Conservation (phyloP, 257 asterid genomes). For the Solanum sitiens region DNA sequence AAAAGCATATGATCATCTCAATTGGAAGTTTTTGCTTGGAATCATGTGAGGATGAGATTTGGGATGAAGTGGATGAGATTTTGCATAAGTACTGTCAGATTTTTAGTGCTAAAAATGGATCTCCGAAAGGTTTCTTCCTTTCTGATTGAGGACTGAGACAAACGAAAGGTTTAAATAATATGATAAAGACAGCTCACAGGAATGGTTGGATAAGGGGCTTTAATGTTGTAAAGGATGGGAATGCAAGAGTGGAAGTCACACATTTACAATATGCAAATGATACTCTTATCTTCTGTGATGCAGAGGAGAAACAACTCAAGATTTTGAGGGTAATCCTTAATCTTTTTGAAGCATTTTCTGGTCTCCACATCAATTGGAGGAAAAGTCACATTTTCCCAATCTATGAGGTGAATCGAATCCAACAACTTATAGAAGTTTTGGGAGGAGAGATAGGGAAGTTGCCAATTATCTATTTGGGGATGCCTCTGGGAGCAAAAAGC, state of each 20-base stretch:
- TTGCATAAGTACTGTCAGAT: not conserved
- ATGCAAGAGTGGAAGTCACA: not conserved
- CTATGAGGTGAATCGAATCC: not conserved
- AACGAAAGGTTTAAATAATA: not conserved
- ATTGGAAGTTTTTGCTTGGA: not conserved
- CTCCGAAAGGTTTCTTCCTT: not conserved
- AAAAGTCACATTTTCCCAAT: not conserved
- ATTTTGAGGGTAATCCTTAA: not conserved
- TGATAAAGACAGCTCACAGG: not conserved
- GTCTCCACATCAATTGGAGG: not conserved
- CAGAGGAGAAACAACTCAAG: not conserved
- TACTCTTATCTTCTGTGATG: not conserved
- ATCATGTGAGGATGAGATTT: not conserved
- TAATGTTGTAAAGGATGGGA: not conserved
- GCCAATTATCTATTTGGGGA: not conserved
- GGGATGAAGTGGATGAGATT: not conserved
- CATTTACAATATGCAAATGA: not conserved
- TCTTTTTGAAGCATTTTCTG: not conserved
- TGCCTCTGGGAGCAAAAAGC: not conserved
- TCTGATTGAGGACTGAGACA: not conserved
- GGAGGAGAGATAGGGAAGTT: not conserved
- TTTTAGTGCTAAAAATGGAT: not conserved
- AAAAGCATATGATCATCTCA: too few species aligned
- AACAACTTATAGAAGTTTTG: not conserved
- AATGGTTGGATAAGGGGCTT: not conserved